Evolutionary conservation across 257 asterid species (phyloP).

Genomic region (Gardenia jasminoides): DNA sequence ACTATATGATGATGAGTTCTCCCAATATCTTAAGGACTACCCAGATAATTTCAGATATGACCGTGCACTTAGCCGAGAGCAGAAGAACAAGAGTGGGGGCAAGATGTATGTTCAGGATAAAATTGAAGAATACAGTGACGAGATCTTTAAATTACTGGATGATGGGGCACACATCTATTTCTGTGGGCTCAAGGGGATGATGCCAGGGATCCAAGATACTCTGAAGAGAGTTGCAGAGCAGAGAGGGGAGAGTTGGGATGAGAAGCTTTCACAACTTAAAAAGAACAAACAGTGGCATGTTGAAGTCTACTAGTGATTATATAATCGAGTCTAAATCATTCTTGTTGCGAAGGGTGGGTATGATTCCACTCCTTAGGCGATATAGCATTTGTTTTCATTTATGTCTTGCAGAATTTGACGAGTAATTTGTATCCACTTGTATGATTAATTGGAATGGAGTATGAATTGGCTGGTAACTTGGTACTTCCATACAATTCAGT

Average conservation of each 20-base stretch:
- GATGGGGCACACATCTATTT: slow-evolving; percentile 88
- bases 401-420: background rate
- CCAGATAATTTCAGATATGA: slow-evolving; percentile 83
- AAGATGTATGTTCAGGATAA: slow-evolving; percentile 98
- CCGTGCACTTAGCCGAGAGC: slow-evolving; percentile 88
- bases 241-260: slow-evolving; percentile 92
- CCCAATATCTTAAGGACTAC: slow-evolving; percentile 60
- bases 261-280: slow-evolving; percentile 75
- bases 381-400: background rate
- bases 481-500: background rate
- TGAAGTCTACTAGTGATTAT: slow-evolving; percentile 61
- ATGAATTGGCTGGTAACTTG: background rate
- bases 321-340: background rate
- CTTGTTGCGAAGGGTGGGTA: background rate
- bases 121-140: slow-evolving; percentile 92
- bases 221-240: slow-evolving; percentile 78
- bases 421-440: background rate
- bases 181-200: slow-evolving; percentile 98
- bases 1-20: slow-evolving; percentile 81
- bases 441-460: background rate
- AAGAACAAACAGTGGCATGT: slow-evolving; percentile 99
- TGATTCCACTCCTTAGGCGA: slow-evolving; percentile 11
- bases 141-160: slow-evolving; percentile 81
- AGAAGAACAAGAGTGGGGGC: slow-evolving; percentile 81
- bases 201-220: slow-evolving; percentile 97